Evolutionary conservation across 2,329 filamentous ascomycete genomes (phyloP).

Genomic region (Botrytis medusae): DNA sequence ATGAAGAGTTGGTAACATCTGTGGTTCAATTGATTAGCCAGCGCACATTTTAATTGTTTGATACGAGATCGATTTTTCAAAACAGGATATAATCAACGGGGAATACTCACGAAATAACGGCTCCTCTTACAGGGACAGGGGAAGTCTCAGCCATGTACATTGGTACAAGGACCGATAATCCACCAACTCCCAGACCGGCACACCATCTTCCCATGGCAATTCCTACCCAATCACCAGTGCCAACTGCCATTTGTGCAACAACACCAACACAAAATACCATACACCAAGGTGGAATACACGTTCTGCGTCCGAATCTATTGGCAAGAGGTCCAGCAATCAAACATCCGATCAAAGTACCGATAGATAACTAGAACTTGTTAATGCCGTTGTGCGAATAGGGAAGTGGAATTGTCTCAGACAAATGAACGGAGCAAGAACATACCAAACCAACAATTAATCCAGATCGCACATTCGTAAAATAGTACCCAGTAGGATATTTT

Average conservation of each 20-base stretch:
- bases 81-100: background rate
- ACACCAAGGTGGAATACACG: slow-evolving; percentile 55
- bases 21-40: slow-evolving; percentile 26
- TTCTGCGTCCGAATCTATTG: slow-evolving; percentile 60
- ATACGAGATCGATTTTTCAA: background rate
- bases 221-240: slow-evolving; percentile 60
- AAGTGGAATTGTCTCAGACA: too few relatives aligned
- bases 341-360: slow-evolving; percentile 76
- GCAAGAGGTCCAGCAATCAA: slow-evolving; percentile 72
- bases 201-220: slow-evolving; percentile 62
- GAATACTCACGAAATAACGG: slow-evolving; percentile 53
- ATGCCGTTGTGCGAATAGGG: background rate
- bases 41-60: too few relatives aligned
- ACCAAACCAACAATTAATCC: slow-evolving; percentile 61
- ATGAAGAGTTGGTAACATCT: slow-evolving; percentile 73
- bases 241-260: slow-evolving; percentile 61
- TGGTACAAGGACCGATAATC: slow-evolving; percentile 63
- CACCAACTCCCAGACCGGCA: slow-evolving; percentile 67
- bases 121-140: slow-evolving; percentile 61
- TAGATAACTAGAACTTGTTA: slow-evolving; percentile 55
- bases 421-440: background rate
- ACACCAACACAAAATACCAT: slow-evolving; percentile 63
- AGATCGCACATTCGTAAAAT: slow-evolving; percentile 59
- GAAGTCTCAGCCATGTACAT: slow-evolving; percentile 67
- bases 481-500: slow-evolving; percentile 31